These are phyloP conservation scores for Diplodia corticola DNA, from an alignment of 2,329 filamentous ascomycete genomes.

Conservation along the genomic window DNA sequence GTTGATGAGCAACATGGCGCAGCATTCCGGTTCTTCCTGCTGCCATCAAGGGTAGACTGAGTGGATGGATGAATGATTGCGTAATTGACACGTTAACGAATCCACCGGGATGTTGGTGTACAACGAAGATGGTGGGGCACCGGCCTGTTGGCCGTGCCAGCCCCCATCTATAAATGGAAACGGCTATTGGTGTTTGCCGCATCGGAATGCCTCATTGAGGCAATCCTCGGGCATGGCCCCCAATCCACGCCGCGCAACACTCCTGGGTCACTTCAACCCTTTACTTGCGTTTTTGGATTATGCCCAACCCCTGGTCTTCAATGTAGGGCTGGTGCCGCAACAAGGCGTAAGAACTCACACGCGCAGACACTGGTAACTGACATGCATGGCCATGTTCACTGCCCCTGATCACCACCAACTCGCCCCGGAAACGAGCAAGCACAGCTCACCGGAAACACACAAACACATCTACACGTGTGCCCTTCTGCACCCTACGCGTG, in stretches of 20 bases:
- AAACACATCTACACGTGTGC: background rate
- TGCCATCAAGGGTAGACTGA: background rate
- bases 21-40: background rate
- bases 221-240: background rate
- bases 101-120: background rate
- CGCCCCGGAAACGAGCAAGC: background rate
- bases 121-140: background rate
- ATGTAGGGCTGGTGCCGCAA: background rate
- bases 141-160: background rate
- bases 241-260: background rate
- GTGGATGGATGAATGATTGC: background rate
- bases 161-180: background rate
- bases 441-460: background rate
- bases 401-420: background rate
- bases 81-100: background rate
- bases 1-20: background rate
- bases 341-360: background rate
- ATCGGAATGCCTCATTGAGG: background rate
- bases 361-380: background rate
- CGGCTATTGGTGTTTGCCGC: background rate
- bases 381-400: background rate
- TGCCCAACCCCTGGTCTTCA: background rate
- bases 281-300: background rate
- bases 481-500: background rate
- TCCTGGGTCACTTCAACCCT: background rate